These are phyloP conservation scores for Calonectria pteridis DNA, from an alignment of 2,329 filamentous ascomycete genomes.

Conservation along the genomic window DNA sequence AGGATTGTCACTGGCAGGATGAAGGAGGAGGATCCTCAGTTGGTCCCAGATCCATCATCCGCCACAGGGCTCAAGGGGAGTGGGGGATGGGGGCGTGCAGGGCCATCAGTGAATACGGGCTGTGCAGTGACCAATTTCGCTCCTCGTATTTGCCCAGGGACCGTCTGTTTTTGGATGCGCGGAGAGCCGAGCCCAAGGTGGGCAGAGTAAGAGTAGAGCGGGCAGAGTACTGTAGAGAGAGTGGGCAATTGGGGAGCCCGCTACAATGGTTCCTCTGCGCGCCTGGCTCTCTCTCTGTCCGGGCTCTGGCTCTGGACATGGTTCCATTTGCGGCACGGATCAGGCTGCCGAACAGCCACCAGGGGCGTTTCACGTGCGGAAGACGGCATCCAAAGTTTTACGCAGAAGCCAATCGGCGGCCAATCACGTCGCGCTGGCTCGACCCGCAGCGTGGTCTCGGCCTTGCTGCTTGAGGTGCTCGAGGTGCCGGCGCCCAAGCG, in stretches of 20 bases:
- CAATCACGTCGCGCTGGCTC: not conserved
- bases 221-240: too few species aligned
- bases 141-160: not conserved
- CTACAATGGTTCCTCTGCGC: not conserved
- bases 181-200: not conserved
- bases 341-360: slow-evolving; percentile 7
- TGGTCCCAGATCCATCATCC: too few species aligned
- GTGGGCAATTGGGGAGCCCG: not conserved
- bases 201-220: too few species aligned
- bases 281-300: not conserved
- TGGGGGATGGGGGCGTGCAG: not conserved
- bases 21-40: not conserved
- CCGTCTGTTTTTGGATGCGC: not conserved
- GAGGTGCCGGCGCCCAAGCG: not conserved
- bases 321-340: slow-evolving; percentile 5
- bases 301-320: not conserved
- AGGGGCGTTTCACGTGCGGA: slow-evolving; percentile 5
- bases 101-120: not conserved
- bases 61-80: not conserved
- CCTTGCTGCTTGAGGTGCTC: not conserved
- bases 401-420: slow-evolving; percentile 11
- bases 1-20: too few species aligned
- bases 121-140: slow-evolving; percentile 1
- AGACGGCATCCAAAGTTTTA: slow-evolving; percentile 8
- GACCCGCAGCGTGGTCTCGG: slow-evolving; percentile 4